A percentile compares a stretch with the other conserved stretches of the same genome.
phyloP scores from a whole-genome alignment of 2,329 filamentous ascomycete species.

The Alternaria sp. region DNA sequence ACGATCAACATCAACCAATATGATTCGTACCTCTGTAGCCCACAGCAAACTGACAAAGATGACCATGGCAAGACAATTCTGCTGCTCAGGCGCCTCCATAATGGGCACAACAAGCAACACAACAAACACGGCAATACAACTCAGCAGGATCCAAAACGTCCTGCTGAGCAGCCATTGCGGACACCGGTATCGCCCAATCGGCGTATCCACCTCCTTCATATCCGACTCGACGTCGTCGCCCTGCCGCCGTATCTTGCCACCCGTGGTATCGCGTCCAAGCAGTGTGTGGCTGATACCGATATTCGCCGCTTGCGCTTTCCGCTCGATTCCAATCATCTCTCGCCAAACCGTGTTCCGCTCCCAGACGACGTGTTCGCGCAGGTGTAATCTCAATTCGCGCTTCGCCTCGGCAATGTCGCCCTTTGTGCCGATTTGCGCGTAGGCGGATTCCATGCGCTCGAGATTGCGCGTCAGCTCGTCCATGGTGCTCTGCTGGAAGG shows the following conservation, averaged over 20 bases:
- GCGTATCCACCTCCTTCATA: conserved; percentile 77
- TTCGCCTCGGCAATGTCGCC: conserved; percentile 80
- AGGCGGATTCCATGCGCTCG: conserved; percentile 76
- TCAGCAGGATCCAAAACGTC: conserved; percentile 78
- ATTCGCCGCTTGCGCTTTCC: conserved; percentile 92
- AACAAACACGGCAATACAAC: conserved; percentile 76
- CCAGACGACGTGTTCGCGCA: conserved; percentile 98
- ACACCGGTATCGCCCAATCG: conserved; percentile 76
- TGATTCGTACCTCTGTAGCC: conserved; percentile 80
- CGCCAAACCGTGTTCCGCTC: conserved; percentile 98
- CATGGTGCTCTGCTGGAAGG: conserved; percentile 79
- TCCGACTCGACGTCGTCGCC: conserved; percentile 77
- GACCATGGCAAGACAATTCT: conserved; percentile 93
- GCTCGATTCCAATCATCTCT: conserved; percentile 97
- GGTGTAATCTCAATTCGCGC: conserved; percentile 85
- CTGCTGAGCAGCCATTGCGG: conserved; percentile 85
- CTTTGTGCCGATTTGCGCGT: conserved; percentile 81
- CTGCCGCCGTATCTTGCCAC: conserved; percentile 74
- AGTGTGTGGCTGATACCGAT: conserved; percentile 81
- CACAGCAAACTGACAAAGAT: conserved; percentile 93
- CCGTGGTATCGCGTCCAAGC: conserved; percentile 76
- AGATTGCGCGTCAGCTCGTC: conserved; percentile 76
- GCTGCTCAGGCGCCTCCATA: conserved; percentile 86
- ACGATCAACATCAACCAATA: too few species aligned
- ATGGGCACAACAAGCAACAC: conserved; percentile 79